A percentile compares a stretch with the other conserved stretches of the same genome.
phyloP scores from a whole-genome alignment of 768 basidiomycete genomes.

The Phanerochaete sordida region DNA sequence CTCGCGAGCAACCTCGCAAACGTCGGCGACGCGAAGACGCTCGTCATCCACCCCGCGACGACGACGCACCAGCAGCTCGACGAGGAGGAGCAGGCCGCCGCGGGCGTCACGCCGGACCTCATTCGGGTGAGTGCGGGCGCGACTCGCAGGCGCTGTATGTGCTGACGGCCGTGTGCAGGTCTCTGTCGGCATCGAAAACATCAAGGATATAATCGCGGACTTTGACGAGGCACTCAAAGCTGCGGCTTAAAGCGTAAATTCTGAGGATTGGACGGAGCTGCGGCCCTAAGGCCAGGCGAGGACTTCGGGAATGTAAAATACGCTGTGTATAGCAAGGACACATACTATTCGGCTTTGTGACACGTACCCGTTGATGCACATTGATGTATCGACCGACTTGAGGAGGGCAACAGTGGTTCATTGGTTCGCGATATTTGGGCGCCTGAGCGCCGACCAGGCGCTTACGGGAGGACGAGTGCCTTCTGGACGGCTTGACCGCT shows the following conservation, averaged over 20 bases:
- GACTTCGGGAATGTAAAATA: too few species aligned
- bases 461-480: neutral
- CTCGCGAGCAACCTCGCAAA: conserved; percentile 74
- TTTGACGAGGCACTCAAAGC: conserved; percentile 35
- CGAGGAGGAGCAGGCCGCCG: conserved; percentile 51
- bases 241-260: conserved; percentile 14
- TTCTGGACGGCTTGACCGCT: neutral
- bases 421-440: too few species aligned
- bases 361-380: too few species aligned
- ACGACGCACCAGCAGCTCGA: conserved; percentile 76
- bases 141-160: neutral
- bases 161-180: conserved; percentile 20
- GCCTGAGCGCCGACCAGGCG: neutral
- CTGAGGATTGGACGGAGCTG: too few species aligned
- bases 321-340: too few species aligned
- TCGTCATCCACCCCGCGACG: conserved; percentile 74
- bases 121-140: conserved; percentile 50
- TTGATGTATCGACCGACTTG: too few species aligned
- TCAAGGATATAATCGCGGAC: conserved; percentile 41
- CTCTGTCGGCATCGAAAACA: conserved; percentile 39
- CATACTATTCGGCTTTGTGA: too few species aligned
- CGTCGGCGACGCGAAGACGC: conserved; percentile 75
- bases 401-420: too few species aligned
- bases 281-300: too few species aligned
- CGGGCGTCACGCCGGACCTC: conserved; percentile 75